Conservation (phyloP, 345 rosid species). For the Pseudoturritis turrita region DNA sequence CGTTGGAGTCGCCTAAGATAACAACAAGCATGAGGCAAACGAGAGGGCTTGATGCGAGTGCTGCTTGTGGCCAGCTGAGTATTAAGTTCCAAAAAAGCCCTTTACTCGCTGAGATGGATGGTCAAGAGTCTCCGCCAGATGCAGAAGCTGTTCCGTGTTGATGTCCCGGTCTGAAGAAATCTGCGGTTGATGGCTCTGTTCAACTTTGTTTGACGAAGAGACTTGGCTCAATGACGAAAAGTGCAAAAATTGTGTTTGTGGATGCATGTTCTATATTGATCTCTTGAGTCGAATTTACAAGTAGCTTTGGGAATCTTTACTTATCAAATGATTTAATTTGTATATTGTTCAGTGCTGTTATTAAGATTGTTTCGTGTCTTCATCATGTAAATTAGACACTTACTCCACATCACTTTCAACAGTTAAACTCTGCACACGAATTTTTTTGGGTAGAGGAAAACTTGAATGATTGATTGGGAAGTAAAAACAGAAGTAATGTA, state of each 20-base stretch:
- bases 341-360: no score
- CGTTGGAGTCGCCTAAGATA: slow-evolving; percentile 70
- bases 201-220: neutral
- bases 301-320: no score
- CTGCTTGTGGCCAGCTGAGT: slow-evolving; percentile 98
- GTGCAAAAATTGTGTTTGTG: neutral
- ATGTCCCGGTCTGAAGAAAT: neutral
- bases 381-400: no score
- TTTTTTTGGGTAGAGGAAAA: no score
- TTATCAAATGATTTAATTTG: no score
- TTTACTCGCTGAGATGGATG: slow-evolving; percentile 33
- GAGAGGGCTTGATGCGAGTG: slow-evolving; percentile 91
- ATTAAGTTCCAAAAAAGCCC: slow-evolving; percentile 91
- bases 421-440: no score
- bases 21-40: slow-evolving; percentile 76
- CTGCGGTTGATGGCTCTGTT: neutral
- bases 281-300: no score
- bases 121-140: slow-evolving; percentile 42
- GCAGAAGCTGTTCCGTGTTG: slow-evolving; percentile 43
- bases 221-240: neutral
- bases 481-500: no score
- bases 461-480: no score
- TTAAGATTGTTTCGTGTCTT: no score
- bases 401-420: no score
- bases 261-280: no score